Evolutionary conservation across 1,284 basidiomycete genomes (phyloP).

Genomic region (Leccinum pallidistipes): DNA sequence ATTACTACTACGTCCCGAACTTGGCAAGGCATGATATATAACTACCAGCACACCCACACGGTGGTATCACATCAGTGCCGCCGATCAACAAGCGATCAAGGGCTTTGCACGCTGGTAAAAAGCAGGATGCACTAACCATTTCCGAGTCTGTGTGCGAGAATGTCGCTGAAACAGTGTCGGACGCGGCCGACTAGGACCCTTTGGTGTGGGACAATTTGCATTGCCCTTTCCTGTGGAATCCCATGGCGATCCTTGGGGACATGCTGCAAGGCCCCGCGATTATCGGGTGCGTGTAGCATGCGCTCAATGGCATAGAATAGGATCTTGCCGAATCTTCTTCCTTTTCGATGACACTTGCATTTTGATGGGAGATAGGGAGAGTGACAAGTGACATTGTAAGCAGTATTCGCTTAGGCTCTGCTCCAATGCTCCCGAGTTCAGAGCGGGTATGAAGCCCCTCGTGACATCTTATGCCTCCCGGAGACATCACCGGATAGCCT

Average conservation of each 20-base stretch:
- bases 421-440: neutral
- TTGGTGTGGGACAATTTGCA: neutral
- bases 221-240: neutral
- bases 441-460: neutral
- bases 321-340: neutral
- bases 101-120: neutral
- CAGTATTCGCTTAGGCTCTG: neutral
- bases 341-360: neutral
- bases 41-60: no score
- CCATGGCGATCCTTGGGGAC: neutral
- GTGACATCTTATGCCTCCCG: no score
- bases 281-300: neutral
- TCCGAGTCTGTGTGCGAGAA: no score
- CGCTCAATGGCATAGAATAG: neutral
- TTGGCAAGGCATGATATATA: neutral
- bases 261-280: neutral
- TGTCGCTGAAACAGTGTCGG: neutral
- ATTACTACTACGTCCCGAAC: neutral
- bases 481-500: neutral
- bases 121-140: neutral
- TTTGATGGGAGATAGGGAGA: neutral
- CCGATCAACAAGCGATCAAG: neutral
- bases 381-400: neutral
- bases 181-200: neutral
- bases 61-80: no score